Evolutionary conservation across 106 monocot genomes (phyloP).

Genomic region (Iris macrosiphon): DNA sequence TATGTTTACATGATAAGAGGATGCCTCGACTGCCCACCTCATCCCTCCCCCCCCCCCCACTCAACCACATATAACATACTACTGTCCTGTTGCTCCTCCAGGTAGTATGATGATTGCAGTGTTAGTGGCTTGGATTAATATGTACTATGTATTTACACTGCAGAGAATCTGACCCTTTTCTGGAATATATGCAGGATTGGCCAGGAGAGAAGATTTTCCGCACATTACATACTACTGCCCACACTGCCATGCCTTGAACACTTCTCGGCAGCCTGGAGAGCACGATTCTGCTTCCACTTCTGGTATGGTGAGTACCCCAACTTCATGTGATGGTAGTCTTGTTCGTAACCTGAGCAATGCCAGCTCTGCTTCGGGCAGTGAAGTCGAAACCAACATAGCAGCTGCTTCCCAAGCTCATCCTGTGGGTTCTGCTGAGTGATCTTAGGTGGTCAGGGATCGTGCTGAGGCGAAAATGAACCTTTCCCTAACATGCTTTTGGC

Average conservation of each 20-base stretch:
- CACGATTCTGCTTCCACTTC: conserved; percentile 20
- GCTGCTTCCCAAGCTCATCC: background rate
- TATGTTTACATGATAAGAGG: too few relatives aligned
- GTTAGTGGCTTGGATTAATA: too few relatives aligned
- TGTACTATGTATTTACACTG: too few relatives aligned
- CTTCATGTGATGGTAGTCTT: conserved; percentile 15
- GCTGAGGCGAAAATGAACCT: too few relatives aligned
- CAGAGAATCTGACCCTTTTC: too few relatives aligned
- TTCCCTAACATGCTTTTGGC: too few relatives aligned
- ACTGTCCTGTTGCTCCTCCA: too few relatives aligned
- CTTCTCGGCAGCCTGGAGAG: conserved; percentile 27
- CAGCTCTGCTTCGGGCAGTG: conserved; percentile 7
- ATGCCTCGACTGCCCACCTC: too few relatives aligned
- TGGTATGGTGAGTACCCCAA: conserved; percentile 1
- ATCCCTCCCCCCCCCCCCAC: too few relatives aligned
- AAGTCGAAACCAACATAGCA: background rate
- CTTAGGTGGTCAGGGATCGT: background rate
- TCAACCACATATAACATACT: too few relatives aligned
- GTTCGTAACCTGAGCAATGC: conserved; percentile 9
- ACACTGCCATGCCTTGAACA: conserved; percentile 76
- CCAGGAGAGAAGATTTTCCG: conserved; percentile 84
- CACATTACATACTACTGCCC: conserved; percentile 86
- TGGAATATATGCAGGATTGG: conserved; percentile 61
- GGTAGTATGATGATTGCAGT: too few relatives aligned
- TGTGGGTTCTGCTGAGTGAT: background rate